Conservation (phyloP, 768 basidiomycete genomes). For the Fomitopsis pulvina region DNA sequence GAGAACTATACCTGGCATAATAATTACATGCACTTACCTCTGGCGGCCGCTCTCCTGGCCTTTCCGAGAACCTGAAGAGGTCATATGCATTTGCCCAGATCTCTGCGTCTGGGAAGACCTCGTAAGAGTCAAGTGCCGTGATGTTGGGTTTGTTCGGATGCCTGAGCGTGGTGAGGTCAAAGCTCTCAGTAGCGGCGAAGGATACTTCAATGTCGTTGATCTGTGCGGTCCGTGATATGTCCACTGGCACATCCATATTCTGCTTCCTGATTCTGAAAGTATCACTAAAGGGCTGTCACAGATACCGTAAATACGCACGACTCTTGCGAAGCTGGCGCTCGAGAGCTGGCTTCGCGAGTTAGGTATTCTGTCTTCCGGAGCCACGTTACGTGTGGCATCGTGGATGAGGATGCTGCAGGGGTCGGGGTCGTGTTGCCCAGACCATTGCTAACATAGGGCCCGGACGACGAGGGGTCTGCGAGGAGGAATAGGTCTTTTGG, state of each 20-base stretch:
- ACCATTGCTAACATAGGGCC: slow-evolving; percentile 27
- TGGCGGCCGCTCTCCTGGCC: slow-evolving; percentile 69
- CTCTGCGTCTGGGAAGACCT: slow-evolving; percentile 76
- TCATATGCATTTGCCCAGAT: slow-evolving; percentile 91
- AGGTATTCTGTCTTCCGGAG: slow-evolving; percentile 90
- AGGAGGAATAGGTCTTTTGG: slow-evolving; percentile 74
- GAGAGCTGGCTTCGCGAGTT: slow-evolving; percentile 51
- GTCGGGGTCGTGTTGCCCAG: slow-evolving; percentile 23
- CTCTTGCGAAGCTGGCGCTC: slow-evolving; percentile 39
- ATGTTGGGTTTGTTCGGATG: slow-evolving; percentile 79
- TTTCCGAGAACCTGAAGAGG: slow-evolving; percentile 77
- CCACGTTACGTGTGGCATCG: slow-evolving; percentile 71
- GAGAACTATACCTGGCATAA: background rate
- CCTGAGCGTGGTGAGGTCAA: slow-evolving; percentile 49
- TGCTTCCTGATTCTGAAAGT: slow-evolving; percentile 36
- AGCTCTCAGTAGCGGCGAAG: slow-evolving; percentile 58
- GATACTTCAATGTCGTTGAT: slow-evolving; percentile 74
- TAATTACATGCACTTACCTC: slow-evolving; percentile 38
- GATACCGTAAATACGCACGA: slow-evolving; percentile 35
- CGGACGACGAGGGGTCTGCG: slow-evolving; percentile 49
- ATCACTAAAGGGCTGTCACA: background rate
- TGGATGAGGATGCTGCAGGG: slow-evolving; percentile 26
- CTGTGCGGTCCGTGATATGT: slow-evolving; percentile 70
- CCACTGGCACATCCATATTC: slow-evolving; percentile 39
- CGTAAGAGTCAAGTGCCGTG: slow-evolving; percentile 73